Evolutionary conservation across 2,329 filamentous ascomycete genomes (phyloP).

Genomic region (Penicillium sp.): DNA sequence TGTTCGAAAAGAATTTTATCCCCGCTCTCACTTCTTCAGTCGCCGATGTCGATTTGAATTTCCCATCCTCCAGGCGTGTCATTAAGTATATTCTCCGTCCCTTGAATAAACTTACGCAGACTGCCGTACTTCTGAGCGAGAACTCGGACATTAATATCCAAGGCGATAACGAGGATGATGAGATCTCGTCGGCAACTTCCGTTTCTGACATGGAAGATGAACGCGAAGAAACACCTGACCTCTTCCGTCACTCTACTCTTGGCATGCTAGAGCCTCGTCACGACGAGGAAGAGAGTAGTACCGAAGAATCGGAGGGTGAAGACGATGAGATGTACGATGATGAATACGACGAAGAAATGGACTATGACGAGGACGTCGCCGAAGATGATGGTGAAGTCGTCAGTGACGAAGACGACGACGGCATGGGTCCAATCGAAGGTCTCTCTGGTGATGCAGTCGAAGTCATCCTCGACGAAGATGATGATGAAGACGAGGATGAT

Average conservation of each 20-base stretch:
- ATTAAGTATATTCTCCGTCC: slow-evolving; percentile 96
- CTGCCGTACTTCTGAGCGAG: slow-evolving; percentile 81
- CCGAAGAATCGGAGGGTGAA: slow-evolving; percentile 65
- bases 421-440: slow-evolving; percentile 71
- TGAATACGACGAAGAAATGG: slow-evolving; percentile 85
- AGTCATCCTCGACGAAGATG: slow-evolving; percentile 77
- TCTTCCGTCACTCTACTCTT: slow-evolving; percentile 93
- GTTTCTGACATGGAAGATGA: slow-evolving; percentile 84
- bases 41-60: slow-evolving; percentile 92
- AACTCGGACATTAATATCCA: slow-evolving; percentile 69
- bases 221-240: slow-evolving; percentile 90
- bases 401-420: slow-evolving; percentile 83
- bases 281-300: slow-evolving; percentile 78
- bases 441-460: slow-evolving; percentile 68
- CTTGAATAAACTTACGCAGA: slow-evolving; percentile 79
- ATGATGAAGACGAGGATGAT: slow-evolving; percentile 63
- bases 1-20: slow-evolving; percentile 98
- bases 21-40: slow-evolving; percentile 85
- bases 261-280: slow-evolving; percentile 87
- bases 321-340: slow-evolving; percentile 93
- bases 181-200: slow-evolving; percentile 82
- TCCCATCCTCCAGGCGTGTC: slow-evolving; percentile 85
- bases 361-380: slow-evolving; percentile 80
- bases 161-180: slow-evolving; percentile 75
- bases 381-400: slow-evolving; percentile 80